Evolutionary conservation across 2,329 filamentous ascomycete genomes (phyloP).

Genomic region (Clarireedia paspali): DNA sequence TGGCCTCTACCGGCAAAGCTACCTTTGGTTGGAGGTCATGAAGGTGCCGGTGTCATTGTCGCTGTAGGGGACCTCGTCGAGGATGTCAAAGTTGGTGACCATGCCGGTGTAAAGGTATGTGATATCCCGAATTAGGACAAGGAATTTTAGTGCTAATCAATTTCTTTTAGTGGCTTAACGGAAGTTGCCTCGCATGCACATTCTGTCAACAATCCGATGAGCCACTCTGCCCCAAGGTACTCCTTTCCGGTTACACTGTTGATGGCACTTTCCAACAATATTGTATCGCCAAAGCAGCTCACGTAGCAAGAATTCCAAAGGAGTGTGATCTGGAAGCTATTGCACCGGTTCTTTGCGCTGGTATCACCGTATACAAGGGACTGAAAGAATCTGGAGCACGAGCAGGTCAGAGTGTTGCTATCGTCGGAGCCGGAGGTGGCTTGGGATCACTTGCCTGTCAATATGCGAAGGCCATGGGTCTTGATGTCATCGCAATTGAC

Average conservation of each 20-base stretch:
- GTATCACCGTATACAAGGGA: conserved; percentile 87
- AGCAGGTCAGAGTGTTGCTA: conserved; percentile 71
- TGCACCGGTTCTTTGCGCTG: conserved; percentile 74
- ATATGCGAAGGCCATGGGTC: conserved; percentile 86
- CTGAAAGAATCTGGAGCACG: conserved; percentile 72
- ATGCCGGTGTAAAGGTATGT: conserved; percentile 67
- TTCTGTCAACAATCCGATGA: conserved; percentile 80
- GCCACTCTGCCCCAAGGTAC: conserved; percentile 68
- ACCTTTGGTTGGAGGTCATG: conserved; percentile 76
- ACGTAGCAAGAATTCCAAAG: conserved; percentile 76
- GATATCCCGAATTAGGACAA: background rate
- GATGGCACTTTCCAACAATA: conserved; percentile 94
- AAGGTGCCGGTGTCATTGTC: conserved; percentile 77
- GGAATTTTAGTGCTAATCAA: conserved; percentile 8
- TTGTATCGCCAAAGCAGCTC: conserved; percentile 75
- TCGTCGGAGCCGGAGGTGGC: conserved; percentile 81
- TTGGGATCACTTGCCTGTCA: conserved; percentile 74
- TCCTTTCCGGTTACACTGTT: conserved; percentile 84
- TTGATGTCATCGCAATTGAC: conserved; percentile 75
- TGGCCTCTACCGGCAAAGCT: conserved; percentile 81
- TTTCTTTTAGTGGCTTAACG: conserved; percentile 69
- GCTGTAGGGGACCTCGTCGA: conserved; percentile 68
- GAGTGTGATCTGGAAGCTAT: conserved; percentile 68
- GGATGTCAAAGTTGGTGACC: conserved; percentile 74
- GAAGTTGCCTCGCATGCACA: conserved; percentile 72